Evolutionary conservation across 164 flowering plant genomes (phyloP).

Genomic region (Tetracentron sinense): DNA sequence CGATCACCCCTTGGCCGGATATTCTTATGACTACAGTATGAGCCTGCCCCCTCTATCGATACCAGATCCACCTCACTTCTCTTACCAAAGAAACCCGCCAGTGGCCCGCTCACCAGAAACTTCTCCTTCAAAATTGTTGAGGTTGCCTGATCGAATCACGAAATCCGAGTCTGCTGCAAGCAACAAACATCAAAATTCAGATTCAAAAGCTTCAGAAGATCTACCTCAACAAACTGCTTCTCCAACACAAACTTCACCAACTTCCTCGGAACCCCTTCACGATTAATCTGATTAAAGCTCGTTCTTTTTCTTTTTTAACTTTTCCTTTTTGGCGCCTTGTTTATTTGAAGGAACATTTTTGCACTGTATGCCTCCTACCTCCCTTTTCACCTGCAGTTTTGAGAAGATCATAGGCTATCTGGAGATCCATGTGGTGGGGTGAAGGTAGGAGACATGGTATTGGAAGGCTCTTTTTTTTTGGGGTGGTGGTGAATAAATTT

Average conservation of each 20-base stretch:
- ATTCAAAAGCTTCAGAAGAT: conserved; percentile 15
- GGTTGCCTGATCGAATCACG: conserved; percentile 7
- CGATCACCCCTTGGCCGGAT: conserved; percentile 23
- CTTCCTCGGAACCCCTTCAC: conserved; percentile 9
- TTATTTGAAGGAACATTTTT: no score
- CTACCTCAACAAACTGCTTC: conserved; percentile 9
- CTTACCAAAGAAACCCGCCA: conserved; percentile 13
- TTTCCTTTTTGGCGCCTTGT: no score
- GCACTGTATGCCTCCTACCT: background rate
- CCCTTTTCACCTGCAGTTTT: background rate
- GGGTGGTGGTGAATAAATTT: background rate
- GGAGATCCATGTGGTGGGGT: background rate
- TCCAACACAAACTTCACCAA: conserved; percentile 11
- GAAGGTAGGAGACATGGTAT: background rate
- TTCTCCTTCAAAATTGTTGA: conserved; percentile 24
- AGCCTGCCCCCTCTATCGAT: conserved; percentile 12
- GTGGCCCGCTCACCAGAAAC: conserved; percentile 18
- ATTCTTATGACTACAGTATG: conserved; percentile 13
- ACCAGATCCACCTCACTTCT: conserved; percentile 9
- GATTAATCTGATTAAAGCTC: conserved; percentile 20
- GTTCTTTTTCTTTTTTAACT: background rate
- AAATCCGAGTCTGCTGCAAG: background rate
- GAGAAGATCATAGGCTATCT: no score
- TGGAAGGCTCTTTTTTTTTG: background rate
- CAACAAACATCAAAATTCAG: conserved; percentile 13